A percentile compares a stretch with the other conserved stretches of the same genome.
Conservation (phyloP, 2,329 filamentous ascomycete genomes). For the Fusarium staphyleae region DNA sequence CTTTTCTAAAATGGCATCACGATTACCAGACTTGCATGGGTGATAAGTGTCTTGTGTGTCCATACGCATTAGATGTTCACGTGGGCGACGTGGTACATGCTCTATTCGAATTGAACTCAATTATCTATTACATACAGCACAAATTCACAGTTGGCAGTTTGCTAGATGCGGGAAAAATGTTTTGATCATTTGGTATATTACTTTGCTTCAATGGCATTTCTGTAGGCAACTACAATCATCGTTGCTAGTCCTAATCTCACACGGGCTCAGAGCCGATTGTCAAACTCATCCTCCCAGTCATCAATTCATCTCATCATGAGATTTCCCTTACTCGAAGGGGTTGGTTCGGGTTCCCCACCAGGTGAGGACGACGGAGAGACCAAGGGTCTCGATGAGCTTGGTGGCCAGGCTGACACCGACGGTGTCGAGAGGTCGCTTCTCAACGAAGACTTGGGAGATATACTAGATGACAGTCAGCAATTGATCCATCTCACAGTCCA, state of each 20-base stretch:
- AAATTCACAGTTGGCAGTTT: too few species aligned
- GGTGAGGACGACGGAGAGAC: slow-evolving; percentile 88
- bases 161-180: neutral
- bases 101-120: too few species aligned
- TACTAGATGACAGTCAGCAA: slow-evolving; percentile 61
- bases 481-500: too few species aligned
- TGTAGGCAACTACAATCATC: slow-evolving; percentile 30
- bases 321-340: slow-evolving; percentile 75
- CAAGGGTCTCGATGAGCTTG: slow-evolving; percentile 91
- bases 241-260: slow-evolving; percentile 30
- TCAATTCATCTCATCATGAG: slow-evolving; percentile 13
- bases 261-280: slow-evolving; percentile 20
- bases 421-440: slow-evolving; percentile 91
- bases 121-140: too few species aligned
- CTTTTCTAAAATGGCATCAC: slow-evolving; percentile 42
- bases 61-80: too few species aligned
- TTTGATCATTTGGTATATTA: slow-evolving; percentile 34
- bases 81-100: too few species aligned
- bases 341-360: slow-evolving; percentile 98
- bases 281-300: slow-evolving; percentile 26
- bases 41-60: too few species aligned
- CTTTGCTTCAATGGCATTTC: slow-evolving; percentile 27
- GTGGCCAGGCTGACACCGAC: slow-evolving; percentile 84
- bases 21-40: slow-evolving; percentile 28
- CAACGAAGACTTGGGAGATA: slow-evolving; percentile 83